Evolutionary conservation across 73 alveolate genomes (phyloP).

Genomic region (Paramecium caudatum): DNA sequence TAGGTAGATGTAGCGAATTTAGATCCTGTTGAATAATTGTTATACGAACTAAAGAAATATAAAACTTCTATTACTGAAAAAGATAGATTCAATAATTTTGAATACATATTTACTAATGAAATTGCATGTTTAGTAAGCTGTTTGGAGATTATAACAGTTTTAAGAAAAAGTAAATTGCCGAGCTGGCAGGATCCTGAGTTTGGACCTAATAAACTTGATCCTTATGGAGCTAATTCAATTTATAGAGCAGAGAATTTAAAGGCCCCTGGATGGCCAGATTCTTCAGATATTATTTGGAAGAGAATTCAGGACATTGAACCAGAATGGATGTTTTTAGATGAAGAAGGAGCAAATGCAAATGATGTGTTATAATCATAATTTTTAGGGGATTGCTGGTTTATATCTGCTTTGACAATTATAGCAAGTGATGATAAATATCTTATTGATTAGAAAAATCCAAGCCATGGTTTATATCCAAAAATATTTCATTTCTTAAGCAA

Average conservation of each 20-base stretch:
- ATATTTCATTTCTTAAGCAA: constrained; percentile 63
- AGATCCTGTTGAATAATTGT: background rate
- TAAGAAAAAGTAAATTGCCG: background rate
- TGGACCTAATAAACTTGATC: constrained; percentile 78
- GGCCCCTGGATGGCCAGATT: constrained; percentile 72
- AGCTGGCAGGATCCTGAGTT: constrained; percentile 78
- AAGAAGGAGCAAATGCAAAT: constrained; percentile 75
- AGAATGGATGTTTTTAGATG: constrained; percentile 70
- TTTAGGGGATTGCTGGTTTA: constrained; percentile 83
- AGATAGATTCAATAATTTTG: constrained; percentile 21
- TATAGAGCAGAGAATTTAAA: constrained; percentile 59
- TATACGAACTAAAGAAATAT: constrained; percentile 7
- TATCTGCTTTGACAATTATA: constrained; percentile 75
- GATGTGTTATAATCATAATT: constrained; percentile 76
- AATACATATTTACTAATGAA: constrained; percentile 77
- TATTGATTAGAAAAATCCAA: constrained; percentile 55
- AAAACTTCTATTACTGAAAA: constrained; percentile 14
- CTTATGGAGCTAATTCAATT: constrained; percentile 72
- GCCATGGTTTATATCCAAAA: constrained; percentile 65
- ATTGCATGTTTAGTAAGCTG: constrained; percentile 71
- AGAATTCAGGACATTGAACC: constrained; percentile 63
- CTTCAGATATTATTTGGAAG: constrained; percentile 75
- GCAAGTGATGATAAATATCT: constrained; percentile 72
- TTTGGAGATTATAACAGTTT: constrained; percentile 44
- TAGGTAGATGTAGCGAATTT: constrained; percentile 6